Percentiles rank a stretch among this genome's conserved stretches.
Evolutionary conservation across 2,329 filamentous ascomycete species (phyloP).

Genomic region (Sporothrix dimorphospora): DNA sequence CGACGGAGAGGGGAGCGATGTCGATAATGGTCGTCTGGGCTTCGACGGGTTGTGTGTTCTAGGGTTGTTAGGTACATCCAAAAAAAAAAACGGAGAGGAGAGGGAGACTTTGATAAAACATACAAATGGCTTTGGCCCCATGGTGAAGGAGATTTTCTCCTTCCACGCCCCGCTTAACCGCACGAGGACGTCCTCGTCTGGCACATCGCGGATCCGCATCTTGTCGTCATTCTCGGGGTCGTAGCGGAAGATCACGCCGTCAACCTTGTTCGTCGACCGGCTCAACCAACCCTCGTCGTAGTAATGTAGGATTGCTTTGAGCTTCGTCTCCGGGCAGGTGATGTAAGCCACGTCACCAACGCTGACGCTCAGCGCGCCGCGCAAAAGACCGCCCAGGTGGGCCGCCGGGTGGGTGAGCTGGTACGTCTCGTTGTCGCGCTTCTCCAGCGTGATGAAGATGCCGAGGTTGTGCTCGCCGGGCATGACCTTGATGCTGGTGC

Average conservation of each 20-base stretch:
- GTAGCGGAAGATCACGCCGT: constrained; percentile 89
- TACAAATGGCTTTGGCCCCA: constrained; percentile 65
- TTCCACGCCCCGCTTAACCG: constrained; percentile 87
- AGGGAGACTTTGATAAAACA: constrained; percentile 41
- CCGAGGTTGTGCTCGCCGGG: constrained; percentile 93
- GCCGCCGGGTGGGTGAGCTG: constrained; percentile 94
- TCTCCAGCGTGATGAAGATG: constrained; percentile 87
- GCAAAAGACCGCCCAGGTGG: constrained; percentile 82
- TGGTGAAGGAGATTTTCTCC: constrained; percentile 64
- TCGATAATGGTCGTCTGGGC: constrained; percentile 81
- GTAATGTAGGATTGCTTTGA: constrained; percentile 92
- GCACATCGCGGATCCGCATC: constrained; percentile 79
- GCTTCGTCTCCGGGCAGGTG: constrained; percentile 83
- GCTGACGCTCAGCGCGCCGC: constrained; percentile 84
- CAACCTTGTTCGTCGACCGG: constrained; percentile 85
- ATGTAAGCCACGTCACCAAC: constrained; percentile 90
- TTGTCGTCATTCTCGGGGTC: constrained; percentile 84
- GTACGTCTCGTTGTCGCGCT: constrained; percentile 84
- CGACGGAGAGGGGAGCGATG: constrained; percentile 78
- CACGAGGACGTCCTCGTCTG: constrained; percentile 80
- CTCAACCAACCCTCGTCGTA: constrained; percentile 94
- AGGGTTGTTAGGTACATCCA: neutral
- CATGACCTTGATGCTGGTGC: constrained; percentile 87
- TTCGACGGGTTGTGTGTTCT: constrained; percentile 55
- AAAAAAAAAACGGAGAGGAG: neutral